These are phyloP conservation scores for Grigorovia jiainica DNA, from an alignment of 805 yeast genomes.

Conservation along the genomic window DNA sequence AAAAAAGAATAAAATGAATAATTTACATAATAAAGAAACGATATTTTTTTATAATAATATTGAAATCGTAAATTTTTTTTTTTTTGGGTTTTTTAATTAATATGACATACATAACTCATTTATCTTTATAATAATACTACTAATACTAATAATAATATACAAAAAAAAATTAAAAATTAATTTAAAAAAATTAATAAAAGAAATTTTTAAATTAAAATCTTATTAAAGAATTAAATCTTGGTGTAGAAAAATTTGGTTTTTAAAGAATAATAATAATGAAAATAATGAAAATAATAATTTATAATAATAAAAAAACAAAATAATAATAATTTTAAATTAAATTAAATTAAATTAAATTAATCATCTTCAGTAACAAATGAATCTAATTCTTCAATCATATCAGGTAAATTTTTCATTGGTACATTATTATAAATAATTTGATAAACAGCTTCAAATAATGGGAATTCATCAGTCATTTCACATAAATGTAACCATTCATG, in stretches of 20 bases:
- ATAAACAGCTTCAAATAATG: slow-evolving; percentile 57
- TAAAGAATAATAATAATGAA: too few species aligned
- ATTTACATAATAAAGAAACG: too few species aligned
- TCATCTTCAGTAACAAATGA: slow-evolving; percentile 10
- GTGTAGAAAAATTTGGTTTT: too few species aligned
- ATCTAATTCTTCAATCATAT: slow-evolving; percentile 43
- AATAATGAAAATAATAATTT: too few species aligned
- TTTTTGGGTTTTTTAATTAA: background rate
- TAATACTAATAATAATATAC: background rate
- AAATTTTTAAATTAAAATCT: too few species aligned
- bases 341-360: background rate
- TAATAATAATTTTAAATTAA: background rate
- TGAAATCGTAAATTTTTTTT: background rate
- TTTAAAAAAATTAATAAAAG: too few species aligned
- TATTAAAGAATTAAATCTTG: background rate
- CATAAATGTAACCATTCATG: slow-evolving; percentile 56
- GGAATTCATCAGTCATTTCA: slow-evolving; percentile 55
- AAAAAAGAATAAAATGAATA: too few species aligned
- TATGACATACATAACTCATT: background rate
- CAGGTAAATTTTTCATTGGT: slow-evolving; percentile 66
- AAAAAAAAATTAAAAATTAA: background rate
- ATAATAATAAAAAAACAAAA: background rate
- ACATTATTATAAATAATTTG: slow-evolving; percentile 68
- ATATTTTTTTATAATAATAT: too few species aligned
- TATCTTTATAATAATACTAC: background rate